Percentiles rank a stretch among this genome's conserved stretches.
Evolutionary conservation across 75 land plant genomes (phyloP).

Genomic region (Pinus tabuliformis): DNA sequence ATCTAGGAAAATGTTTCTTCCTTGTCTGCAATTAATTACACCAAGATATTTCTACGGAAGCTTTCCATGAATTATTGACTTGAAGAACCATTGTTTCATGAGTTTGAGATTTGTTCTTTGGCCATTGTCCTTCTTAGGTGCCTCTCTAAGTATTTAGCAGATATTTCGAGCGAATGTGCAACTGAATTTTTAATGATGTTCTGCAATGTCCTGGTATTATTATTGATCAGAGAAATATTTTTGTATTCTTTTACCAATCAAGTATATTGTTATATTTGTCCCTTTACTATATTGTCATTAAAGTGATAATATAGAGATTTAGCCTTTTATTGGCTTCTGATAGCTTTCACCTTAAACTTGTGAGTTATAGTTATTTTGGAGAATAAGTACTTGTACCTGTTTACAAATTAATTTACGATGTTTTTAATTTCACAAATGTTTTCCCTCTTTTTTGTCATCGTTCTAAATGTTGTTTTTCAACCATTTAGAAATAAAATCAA

Average conservation of each 20-base stretch:
- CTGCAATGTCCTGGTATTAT: background rate
- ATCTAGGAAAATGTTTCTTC: background rate
- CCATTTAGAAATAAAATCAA: too few relatives aligned
- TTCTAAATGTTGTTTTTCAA: too few relatives aligned
- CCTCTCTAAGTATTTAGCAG: background rate
- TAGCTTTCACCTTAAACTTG: background rate
- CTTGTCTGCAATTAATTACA: background rate
- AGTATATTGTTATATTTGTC: background rate
- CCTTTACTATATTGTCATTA: background rate
- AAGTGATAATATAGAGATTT: background rate
- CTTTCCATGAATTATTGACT: background rate
- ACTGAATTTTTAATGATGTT: background rate
- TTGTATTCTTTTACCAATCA: background rate
- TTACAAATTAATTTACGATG: background rate
- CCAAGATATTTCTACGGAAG: background rate
- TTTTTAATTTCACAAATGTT: background rate
- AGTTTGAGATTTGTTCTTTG: background rate
- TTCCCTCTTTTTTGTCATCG: too few relatives aligned
- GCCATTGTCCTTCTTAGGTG: background rate
- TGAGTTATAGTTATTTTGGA: background rate
- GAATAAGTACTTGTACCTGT: background rate
- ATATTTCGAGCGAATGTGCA: background rate
- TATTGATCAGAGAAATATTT: background rate
- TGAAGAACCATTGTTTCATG: background rate
- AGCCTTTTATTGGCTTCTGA: background rate